Conservation (phyloP, 306 rosid genomes). For the Hylodesmum podocarpum region DNA sequence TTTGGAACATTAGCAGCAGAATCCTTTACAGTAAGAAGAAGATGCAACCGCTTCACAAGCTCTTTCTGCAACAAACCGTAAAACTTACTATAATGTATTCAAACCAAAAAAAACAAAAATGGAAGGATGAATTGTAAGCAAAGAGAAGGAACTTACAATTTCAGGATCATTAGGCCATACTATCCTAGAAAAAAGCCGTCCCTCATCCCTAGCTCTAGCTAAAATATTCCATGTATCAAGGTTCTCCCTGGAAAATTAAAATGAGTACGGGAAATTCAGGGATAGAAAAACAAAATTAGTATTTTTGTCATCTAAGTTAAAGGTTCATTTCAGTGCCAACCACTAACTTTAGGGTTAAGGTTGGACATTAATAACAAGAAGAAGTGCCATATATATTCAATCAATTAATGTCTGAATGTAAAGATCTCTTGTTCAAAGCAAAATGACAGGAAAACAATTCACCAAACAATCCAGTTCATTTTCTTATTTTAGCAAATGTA, state of each 20-base stretch:
- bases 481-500: background rate
- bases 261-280: background rate
- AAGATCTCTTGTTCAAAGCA: background rate
- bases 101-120: background rate
- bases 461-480: background rate
- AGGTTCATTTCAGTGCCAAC: background rate
- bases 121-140: background rate
- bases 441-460: background rate
- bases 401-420: background rate
- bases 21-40: slow-evolving; percentile 93
- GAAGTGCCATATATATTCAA: background rate
- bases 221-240: slow-evolving; percentile 89
- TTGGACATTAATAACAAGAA: background rate
- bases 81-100: background rate
- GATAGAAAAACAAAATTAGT: background rate
- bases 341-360: background rate
- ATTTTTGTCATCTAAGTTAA: background rate
- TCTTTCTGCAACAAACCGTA: slow-evolving; percentile 59
- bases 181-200: slow-evolving; percentile 76
- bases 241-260: slow-evolving; percentile 66
- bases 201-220: slow-evolving; percentile 84
- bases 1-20: slow-evolving; percentile 90
- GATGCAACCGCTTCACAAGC: slow-evolving; percentile 89
- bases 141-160: slow-evolving; percentile 54
- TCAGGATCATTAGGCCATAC: slow-evolving; percentile 87